Evolutionary conservation across 129 eudicot species (phyloP), one percentile per base, ranked within the genome.

Genomic region (Pulicaria dysenterica): DNA sequence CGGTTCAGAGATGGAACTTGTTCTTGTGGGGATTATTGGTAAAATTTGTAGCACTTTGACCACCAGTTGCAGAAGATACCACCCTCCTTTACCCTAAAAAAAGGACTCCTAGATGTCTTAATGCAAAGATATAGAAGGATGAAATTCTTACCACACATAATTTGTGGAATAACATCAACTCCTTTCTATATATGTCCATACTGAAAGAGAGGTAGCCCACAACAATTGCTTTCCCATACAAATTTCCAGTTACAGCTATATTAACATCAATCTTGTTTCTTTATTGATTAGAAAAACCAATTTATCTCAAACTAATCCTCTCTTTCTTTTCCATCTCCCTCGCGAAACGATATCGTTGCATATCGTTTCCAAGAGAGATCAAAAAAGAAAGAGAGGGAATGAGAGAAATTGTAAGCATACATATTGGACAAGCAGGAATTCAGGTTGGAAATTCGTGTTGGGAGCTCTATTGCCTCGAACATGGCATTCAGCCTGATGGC

Each of bases 401-500:
- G 77, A 71, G 82, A 66, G 82, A 86, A 69, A 78, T 86, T 59
- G 76, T 86, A 24, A 86, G 85, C 72, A 73, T 86, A 24, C 91
- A 86, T 61, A 72, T 86, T 9, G 91, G 91, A 13, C 91, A 86
- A 66, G 91, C 91, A 8, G 91, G 91, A 53, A 80, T 83, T 77
- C 91, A 86, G 71, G 84, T 86, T 12, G 91, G 91, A 14, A 86
- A 86, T 77, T 82, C 93, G 3, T 84, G 89, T 70, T 86, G 91
- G 91, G 91, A 86, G 81, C 87, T 87, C 15, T 87, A 84, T 64
- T 87, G 92, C 77, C 89, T 87, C 34, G 93, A 87, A 77, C 93
- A 87, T 84, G 87, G 85, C 72, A 87, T 87, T 72, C 85, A 79
- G 42, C 83, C 83, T 5, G 89, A 87, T 76, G 93, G 93, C 14